Percentiles rank a stretch among this genome's conserved stretches.
phyloP scores from a whole-genome alignment of 1,139 yeast species.

The Keqinozyma sinolaborantium region DNA sequence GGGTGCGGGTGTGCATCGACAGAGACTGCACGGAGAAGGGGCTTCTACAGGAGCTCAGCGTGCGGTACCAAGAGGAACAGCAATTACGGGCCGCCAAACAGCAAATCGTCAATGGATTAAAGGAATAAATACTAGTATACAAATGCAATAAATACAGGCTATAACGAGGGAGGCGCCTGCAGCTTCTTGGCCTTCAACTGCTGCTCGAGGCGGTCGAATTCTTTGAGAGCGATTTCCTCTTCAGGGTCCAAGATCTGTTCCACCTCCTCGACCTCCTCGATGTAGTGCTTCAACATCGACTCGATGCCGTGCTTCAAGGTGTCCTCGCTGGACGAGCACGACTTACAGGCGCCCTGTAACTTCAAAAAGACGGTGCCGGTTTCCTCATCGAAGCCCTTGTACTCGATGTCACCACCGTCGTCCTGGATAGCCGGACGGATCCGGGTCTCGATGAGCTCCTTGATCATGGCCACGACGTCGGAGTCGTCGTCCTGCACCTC shows the following conservation, averaged over 20 bases:
- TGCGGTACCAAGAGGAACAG: constrained; percentile 19
- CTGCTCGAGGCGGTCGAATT: constrained; percentile 66
- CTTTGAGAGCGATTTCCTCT: constrained; percentile 54
- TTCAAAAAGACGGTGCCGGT: constrained; percentile 70
- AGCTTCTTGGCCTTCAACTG: constrained; percentile 21
- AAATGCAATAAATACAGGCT: constrained; percentile 7
- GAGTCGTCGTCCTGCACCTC: constrained; percentile 37
- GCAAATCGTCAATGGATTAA: constrained; percentile 14
- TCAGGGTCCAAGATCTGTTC: constrained; percentile 57
- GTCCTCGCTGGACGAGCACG: constrained; percentile 74
- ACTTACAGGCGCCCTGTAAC: constrained; percentile 79
- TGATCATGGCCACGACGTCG: constrained; percentile 55
- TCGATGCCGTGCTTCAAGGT: constrained; percentile 81
- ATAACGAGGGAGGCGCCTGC: constrained; percentile 24
- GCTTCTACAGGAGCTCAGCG: constrained; percentile 29
- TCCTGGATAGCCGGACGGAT: constrained; percentile 69
- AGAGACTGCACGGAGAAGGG: constrained; percentile 39
- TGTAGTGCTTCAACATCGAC: constrained; percentile 78
- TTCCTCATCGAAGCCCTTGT: constrained; percentile 64
- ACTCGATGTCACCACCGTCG: constrained; percentile 82
- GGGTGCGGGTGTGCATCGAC: constrained; percentile 32
- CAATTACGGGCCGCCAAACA: constrained; percentile 14
- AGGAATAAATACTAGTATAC: constrained; percentile 4
- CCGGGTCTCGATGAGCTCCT: constrained; percentile 57
- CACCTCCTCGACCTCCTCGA: constrained; percentile 77